Base-by-base conservation (phyloP, 306 rosid species). In the Prinsepia uniflora region DNA sequence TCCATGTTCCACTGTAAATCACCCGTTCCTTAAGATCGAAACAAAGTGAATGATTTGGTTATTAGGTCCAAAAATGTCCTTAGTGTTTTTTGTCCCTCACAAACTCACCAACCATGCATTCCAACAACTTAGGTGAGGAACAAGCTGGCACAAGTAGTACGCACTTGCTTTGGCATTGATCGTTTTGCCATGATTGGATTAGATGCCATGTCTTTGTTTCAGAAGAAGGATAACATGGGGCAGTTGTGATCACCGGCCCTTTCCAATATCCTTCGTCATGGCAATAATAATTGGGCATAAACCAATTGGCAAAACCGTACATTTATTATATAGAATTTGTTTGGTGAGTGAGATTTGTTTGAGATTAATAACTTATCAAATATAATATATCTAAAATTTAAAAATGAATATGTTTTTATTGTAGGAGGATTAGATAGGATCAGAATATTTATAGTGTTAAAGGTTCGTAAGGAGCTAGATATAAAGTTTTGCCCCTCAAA, bases 121-220 rank as follows among this genome's bases (percentile, higher is more conserved):
- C 30, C 73, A 69, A 69, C 46, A 19, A 41, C 10, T 43, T 24
- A 3, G 74, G 74, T 70, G 66, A 70, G 45, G 12, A 45, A 44
- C 66, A 57, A 70, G 74, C 66, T 44, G 74, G 66, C 17, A 44
- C 30, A 44, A 8, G 18, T 11, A 18, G 36, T 30, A 30, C 36
- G 36, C 2, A 30, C 36, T n/a, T n/a, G n/a, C n/a, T n/a, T n/a
- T n/a, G n/a, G n/a, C n/a, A n/a, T n/a, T n/a, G n/a, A n/a, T n/a
- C n/a, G n/a, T 61, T 39, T 61, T 61, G 65, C 22, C 14, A 39
- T 61, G 46, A 61, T 61, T 61, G 5, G 47, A 39, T 39, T 61
- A 61, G 66, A 17, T 39, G 45, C 66, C 39, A 17, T 61, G 66
- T 39, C 47, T 8, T 42, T 14, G 18, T 30, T 58, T 36, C n/a